Evolutionary conservation across 2,329 filamentous ascomycete species (phyloP), one percentile per base, ranked within the genome.

Genomic region (Capronia americana): DNA sequence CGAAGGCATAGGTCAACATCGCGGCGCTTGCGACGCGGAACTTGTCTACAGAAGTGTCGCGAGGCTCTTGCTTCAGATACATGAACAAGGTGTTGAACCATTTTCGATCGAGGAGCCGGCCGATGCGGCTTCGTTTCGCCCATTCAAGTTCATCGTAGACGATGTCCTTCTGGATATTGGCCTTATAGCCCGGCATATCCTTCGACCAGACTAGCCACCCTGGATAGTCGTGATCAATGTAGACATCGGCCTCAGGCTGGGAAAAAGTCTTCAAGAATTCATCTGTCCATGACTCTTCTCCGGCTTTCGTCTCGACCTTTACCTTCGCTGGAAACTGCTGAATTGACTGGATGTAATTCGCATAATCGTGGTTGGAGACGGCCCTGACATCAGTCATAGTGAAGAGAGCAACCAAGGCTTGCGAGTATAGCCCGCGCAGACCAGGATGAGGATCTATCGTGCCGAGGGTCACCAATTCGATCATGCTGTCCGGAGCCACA

Each of bases 181-280:
- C 88, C 67, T 88, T 87, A 77, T 90, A 93, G 0, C 90, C 95
- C 14, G 88, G 89, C 83, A 98, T 94, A 34, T 85, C 88, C 78
- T 95, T 92, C 60, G 90, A 91, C 95, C 95, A 99, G 0, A 96
- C 93, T 20, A 99, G 85, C 96, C 96, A 99, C 34, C 95, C 95
- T 4, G 94, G 92, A 75, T 96, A 91, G 75, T 98, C 94, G 62
- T 88, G 87, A 75, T 99, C 95, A 54, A 98, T 88, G 76, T 93
- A 96, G 77, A 96, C 97, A 69, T 96, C 89, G 0, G 92, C 89
- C 34, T 88, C 89, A 5, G 90, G 88, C 56, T 90, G 85, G 10
- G 89, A 88, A 76, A 99, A 99, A 24, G 87, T 85, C 1, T 88
- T 85, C 0, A 99, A 83, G 74, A 92, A 96, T 26, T 89, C 86